These are phyloP conservation scores for Neodidymelliopsis sp. DNA, from an alignment of 2,329 filamentous ascomycete species.

Conservation along the genomic window DNA sequence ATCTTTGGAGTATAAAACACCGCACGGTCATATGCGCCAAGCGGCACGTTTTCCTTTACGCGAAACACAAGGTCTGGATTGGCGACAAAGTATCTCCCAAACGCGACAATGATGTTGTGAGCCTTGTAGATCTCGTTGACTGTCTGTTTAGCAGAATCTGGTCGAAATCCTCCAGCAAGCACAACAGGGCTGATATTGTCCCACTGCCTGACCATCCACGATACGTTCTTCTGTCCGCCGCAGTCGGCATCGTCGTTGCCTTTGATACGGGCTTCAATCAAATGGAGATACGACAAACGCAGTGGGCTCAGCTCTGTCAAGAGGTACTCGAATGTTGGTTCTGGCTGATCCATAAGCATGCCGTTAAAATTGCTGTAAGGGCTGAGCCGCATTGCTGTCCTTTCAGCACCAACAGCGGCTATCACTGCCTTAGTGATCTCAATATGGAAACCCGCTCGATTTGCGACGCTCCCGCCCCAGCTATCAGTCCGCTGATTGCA, in stretches of 20 bases:
- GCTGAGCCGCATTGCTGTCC: conserved; percentile 64
- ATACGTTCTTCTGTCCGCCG: conserved; percentile 21
- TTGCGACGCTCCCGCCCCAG: conserved; percentile 58
- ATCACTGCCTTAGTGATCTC: conserved; percentile 61
- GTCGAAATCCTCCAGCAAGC: conserved; percentile 51
- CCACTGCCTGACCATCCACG: conserved; percentile 21
- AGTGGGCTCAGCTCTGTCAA: not conserved
- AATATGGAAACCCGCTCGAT: conserved; percentile 59
- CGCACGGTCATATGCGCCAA: conserved; percentile 51
- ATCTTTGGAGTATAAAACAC: conserved; percentile 21
- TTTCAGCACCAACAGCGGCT: conserved; percentile 60
- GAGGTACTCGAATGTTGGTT: conserved; percentile 57
- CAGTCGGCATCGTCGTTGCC: conserved; percentile 22
- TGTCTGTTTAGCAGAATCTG: conserved; percentile 40
- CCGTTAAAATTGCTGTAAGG: conserved; percentile 68
- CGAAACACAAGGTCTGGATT: conserved; percentile 57
- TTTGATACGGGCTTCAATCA: conserved; percentile 14
- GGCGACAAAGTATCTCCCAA: conserved; percentile 55
- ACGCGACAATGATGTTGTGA: conserved; percentile 45
- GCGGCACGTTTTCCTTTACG: conserved; percentile 47
- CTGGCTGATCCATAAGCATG: conserved; percentile 68
- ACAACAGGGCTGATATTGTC: conserved; percentile 37
- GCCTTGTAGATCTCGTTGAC: conserved; percentile 47
- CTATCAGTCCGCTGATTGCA: conserved; percentile 60
- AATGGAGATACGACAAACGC: not conserved